A percentile compares a stretch with the other conserved stretches of the same genome.
These are phyloP conservation scores for Geotrichum siamense DNA, from an alignment of 1,139 yeast species.

Conservation along the genomic window DNA sequence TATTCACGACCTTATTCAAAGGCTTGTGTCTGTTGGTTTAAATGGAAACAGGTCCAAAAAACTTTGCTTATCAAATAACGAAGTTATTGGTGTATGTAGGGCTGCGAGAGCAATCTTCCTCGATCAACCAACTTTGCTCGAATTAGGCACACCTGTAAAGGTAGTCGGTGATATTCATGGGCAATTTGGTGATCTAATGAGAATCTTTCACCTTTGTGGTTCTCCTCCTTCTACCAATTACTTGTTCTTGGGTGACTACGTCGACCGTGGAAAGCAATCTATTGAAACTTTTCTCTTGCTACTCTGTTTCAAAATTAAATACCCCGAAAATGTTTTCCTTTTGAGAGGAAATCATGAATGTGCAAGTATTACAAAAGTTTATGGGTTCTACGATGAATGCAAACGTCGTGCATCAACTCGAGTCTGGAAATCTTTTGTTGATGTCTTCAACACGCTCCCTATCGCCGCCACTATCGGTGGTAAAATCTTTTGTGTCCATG, in stretches of 20 bases:
- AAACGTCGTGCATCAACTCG: slow-evolving; percentile 62
- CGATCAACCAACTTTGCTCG: slow-evolving; percentile 69
- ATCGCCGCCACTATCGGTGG: slow-evolving; percentile 83
- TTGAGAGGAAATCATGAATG: slow-evolving; percentile 81
- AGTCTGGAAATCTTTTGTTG: slow-evolving; percentile 70
- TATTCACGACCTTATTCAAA: slow-evolving; percentile 22
- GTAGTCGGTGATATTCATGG: slow-evolving; percentile 88
- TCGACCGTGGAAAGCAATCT: slow-evolving; percentile 79
- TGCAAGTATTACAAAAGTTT: slow-evolving; percentile 75
- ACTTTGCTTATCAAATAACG: slow-evolving; percentile 41
- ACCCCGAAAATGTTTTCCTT: slow-evolving; percentile 77
- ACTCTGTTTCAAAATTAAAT: slow-evolving; percentile 69
- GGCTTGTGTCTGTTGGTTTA: slow-evolving; percentile 21
- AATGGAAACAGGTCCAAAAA: slow-evolving; percentile 19
- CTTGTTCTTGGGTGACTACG: slow-evolving; percentile 76
- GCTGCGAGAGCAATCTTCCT: slow-evolving; percentile 63
- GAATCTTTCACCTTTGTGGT: slow-evolving; percentile 71
- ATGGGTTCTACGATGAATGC: slow-evolving; percentile 85
- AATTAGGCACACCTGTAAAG: slow-evolving; percentile 76
- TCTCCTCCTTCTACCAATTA: slow-evolving; percentile 75
- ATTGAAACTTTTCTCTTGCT: slow-evolving; percentile 68
- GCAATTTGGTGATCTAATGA: slow-evolving; percentile 65
- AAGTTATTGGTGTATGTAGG: slow-evolving; percentile 57
- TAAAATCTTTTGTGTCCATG: slow-evolving; percentile 75
- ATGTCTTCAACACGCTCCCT: slow-evolving; percentile 79